Evolutionary conservation across 1,284 basidiomycete genomes (phyloP).

Genomic region (Marasmius oreades): DNA sequence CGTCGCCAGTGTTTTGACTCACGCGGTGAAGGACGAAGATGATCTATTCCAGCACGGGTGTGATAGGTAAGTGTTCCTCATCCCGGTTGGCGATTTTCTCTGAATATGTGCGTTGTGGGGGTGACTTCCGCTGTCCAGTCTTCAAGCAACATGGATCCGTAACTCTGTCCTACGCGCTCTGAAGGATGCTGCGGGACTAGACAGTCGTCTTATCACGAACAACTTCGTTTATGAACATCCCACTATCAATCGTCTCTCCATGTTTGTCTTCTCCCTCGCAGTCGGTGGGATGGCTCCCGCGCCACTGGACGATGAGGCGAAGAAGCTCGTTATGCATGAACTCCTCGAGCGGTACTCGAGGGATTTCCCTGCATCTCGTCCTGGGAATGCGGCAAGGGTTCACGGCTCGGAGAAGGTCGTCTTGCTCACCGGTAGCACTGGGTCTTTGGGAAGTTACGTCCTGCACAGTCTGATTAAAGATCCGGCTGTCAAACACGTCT

Average conservation of each 20-base stretch:
- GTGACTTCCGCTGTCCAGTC: conserved; percentile 19
- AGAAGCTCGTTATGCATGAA: no score
- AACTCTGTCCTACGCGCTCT: conserved; percentile 23
- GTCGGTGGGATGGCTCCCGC: neutral
- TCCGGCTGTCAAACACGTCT: conserved; percentile 18
- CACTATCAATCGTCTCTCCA: conserved; percentile 14
- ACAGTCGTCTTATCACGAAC: conserved; percentile 15
- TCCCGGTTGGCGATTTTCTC: no score
- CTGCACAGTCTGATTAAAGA: conserved; percentile 22
- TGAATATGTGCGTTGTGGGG: no score
- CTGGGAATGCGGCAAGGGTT: no score
- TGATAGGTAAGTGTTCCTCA: no score
- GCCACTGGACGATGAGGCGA: no score
- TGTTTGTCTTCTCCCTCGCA: conserved; percentile 6
- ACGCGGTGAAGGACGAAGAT: conserved; percentile 27
- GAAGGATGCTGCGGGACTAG: conserved; percentile 17
- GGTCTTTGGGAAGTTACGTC: conserved; percentile 27
- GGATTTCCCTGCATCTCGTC: no score
- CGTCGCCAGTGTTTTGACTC: conserved; percentile 24
- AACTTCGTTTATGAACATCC: conserved; percentile 26
- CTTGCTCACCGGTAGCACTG: conserved; percentile 32
- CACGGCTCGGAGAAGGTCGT: conserved; percentile 2
- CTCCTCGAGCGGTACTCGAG: no score
- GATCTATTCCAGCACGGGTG: no score
- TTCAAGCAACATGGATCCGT: no score